Evolutionary conservation across 805 yeast genomes (phyloP), one percentile per base, ranked within the genome.

Genomic region (Tetrapisispora fleetii): DNA sequence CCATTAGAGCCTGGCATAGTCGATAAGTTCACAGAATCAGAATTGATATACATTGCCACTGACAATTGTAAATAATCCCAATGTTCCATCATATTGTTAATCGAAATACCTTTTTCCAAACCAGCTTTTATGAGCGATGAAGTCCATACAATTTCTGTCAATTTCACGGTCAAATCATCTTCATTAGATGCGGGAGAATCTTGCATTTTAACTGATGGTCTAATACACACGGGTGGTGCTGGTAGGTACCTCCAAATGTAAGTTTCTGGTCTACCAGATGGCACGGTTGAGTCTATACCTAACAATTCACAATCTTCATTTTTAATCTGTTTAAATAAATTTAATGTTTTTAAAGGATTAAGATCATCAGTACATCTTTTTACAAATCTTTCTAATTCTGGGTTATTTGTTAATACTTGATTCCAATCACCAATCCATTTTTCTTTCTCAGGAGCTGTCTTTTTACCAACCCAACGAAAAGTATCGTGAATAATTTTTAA

Each of bases 161-260:
- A 72, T 63, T 93, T 93, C 32, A 90, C 96, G 0, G 99, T 93
- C 54, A 93, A 72, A 68, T 95, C 99, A 68, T 93, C 99, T 70
- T 93, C 99, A 67, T 93, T 93, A 18, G 95, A 83, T 32, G 95
- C 93, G 24, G 85, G 80, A 6, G 83, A 77, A 55, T 85, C 95
- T 63, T 86, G 89, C 90, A 87, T 88, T 72, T 81, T 74, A 30
- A 93, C 98, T 4, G 98, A 90, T 3, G 99, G 99, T 56, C 99
- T 79, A 48, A 93, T 93, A 74, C 99, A 93, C 18, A 95, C 97
- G 0, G 99, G 99, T 1, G 99, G 99, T 0, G 98, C 98, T 0
- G 99, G 99, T 48, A 93, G 75, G 63, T 90, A 93, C 62, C 95
- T 79, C 99, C 99, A 93, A 37, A 93, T 79, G 65, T 90, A 93